phyloP scores from a whole-genome alignment of 2,329 filamentous ascomycete species.

The Ceratocystis ficicola region DNA sequence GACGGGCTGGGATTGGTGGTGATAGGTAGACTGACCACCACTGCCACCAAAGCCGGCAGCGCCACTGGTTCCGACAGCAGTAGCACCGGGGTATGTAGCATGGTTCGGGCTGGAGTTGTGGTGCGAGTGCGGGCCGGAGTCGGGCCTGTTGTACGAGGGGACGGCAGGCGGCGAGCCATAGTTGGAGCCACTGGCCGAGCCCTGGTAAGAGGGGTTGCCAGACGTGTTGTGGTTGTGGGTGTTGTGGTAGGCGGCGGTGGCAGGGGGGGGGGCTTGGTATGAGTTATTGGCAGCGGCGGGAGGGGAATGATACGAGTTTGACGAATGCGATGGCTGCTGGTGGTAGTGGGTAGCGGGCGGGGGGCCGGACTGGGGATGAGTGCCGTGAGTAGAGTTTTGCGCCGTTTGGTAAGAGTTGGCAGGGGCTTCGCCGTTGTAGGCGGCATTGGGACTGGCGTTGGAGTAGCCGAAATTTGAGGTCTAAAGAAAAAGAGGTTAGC shows the following conservation, averaged over 20 bases:
- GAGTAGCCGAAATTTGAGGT: conserved; percentile 53
- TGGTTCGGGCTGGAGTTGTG: conserved; percentile 24
- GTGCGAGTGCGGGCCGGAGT: conserved; percentile 20
- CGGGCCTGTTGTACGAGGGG: conserved; percentile 23
- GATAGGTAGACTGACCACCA: conserved; percentile 25
- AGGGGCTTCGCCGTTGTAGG: conserved; percentile 52
- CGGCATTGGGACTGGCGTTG: conserved; percentile 40
- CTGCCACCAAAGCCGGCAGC: conserved; percentile 27
- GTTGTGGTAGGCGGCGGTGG: conserved; percentile 14
- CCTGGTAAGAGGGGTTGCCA: conserved; percentile 21
- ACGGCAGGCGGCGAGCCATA: conserved; percentile 25
- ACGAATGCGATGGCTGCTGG: conserved; percentile 17
- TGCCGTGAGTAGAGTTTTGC: conserved; percentile 17
- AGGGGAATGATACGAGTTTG: conserved; percentile 31
- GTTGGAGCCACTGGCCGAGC: conserved; percentile 25
- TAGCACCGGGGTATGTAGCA: conserved; percentile 21
- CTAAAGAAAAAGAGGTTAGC: conserved; percentile 29
- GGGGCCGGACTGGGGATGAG: conserved; percentile 19
- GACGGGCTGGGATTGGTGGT: conserved; percentile 23
- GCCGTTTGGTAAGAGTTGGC: conserved; percentile 45
- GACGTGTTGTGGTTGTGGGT: neutral
- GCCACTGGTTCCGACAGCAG: conserved; percentile 25
- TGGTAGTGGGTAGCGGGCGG: conserved; percentile 14
- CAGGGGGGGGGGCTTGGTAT: conserved; percentile 14
- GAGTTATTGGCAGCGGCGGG: conserved; percentile 6